Evolutionary conservation across 2,329 filamentous ascomycete genomes (phyloP).

Genomic region (Coccinonectria pachysandricola): DNA sequence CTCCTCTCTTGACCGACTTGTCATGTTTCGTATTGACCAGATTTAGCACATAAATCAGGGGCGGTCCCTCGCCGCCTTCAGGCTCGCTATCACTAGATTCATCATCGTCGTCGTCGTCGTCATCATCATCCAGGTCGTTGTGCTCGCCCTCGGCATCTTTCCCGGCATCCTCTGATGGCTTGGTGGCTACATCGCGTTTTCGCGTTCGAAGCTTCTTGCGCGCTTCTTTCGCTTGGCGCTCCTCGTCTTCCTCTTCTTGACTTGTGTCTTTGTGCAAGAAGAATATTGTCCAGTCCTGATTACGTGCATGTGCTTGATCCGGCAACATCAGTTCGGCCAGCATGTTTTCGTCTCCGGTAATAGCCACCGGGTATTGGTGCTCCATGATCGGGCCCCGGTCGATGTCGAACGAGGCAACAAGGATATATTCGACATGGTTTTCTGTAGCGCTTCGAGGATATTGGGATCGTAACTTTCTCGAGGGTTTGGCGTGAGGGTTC

Average conservation of each 20-base stretch:
- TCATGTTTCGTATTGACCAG: conserved; percentile 97
- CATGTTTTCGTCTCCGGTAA: conserved; percentile 97
- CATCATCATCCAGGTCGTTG: conserved; percentile 36
- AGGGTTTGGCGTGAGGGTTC: conserved; percentile 40
- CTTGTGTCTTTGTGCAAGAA: conserved; percentile 94
- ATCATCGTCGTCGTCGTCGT: conserved; percentile 40
- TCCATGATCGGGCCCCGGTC: conserved; percentile 96
- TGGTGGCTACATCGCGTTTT: conserved; percentile 40
- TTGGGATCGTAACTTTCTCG: conserved; percentile 57
- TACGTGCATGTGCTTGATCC: conserved; percentile 87
- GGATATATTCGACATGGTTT: conserved; percentile 97
- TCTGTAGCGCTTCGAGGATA: conserved; percentile 65
- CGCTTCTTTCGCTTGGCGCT: conserved; percentile 47
- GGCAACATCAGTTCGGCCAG: conserved; percentile 96
- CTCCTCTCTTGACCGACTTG: conserved; percentile 82
- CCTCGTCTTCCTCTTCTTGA: conserved; percentile 69
- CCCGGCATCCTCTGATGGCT: conserved; percentile 35
- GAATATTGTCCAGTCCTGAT: conserved; percentile 98
- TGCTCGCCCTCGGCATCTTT: conserved; percentile 33
- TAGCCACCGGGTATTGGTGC: conserved; percentile 89
- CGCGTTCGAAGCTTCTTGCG: conserved; percentile 40
- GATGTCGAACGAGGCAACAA: conserved; percentile 95
- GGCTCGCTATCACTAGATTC: conserved; percentile 51
- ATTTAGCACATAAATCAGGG: conserved; percentile 93
- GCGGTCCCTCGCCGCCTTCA: conserved; percentile 70